These are phyloP conservation scores for Peronospora tabacina DNA, from an alignment of 352 stramenopile species.

Conservation along the genomic window DNA sequence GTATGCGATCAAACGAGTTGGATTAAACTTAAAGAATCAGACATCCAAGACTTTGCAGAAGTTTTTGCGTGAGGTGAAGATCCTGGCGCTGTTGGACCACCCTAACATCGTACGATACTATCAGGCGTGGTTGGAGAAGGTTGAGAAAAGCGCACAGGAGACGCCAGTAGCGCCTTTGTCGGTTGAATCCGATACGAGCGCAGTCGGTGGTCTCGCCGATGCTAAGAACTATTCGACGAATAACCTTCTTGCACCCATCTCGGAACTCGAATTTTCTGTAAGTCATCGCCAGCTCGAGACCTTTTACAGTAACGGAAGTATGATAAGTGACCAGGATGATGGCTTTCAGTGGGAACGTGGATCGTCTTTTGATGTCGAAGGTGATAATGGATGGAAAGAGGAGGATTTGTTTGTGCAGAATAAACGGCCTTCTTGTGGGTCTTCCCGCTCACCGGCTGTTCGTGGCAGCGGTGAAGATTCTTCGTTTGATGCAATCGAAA, in stretches of 20 bases:
- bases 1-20: conserved; percentile 90
- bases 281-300: conserved; percentile 36
- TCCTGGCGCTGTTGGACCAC: conserved; percentile 88
- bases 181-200: conserved; percentile 29
- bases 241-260: conserved; percentile 64
- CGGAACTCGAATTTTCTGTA: conserved; percentile 54
- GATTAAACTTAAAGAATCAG: conserved; percentile 76
- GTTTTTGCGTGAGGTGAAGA: conserved; percentile 90
- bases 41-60: conserved; percentile 89
- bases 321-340: conserved; percentile 34
- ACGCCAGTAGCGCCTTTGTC: conserved; percentile 11
- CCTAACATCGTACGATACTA: conserved; percentile 92
- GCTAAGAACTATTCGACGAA: conserved; percentile 60
- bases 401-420: conserved; percentile 51
- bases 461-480: conserved; percentile 36
- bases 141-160: conserved; percentile 42
- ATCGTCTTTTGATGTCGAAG: conserved; percentile 36
- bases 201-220: conserved; percentile 21
- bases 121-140: conserved; percentile 85
- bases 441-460: conserved; percentile 11
- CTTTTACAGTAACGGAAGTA: conserved; percentile 45
- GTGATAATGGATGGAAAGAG: conserved; percentile 47
- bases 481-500: conserved; percentile 40
- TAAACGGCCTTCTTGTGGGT: conserved; percentile 15
- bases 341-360: conserved; percentile 78